Conservation (phyloP, 2,329 filamentous ascomycete genomes). For the Curvularia sp. region DNA sequence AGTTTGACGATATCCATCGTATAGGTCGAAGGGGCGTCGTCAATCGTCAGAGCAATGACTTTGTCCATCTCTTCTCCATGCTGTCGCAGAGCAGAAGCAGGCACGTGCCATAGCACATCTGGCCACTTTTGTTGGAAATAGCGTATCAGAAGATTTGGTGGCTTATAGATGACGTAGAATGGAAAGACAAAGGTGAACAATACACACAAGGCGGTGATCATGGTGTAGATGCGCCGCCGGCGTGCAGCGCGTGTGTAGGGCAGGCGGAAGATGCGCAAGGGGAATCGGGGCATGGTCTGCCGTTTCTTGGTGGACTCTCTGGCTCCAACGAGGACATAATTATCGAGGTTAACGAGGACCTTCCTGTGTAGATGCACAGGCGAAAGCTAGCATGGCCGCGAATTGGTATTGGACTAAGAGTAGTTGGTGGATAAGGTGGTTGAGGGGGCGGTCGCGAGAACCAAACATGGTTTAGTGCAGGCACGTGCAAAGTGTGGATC, state of each 20-base stretch:
- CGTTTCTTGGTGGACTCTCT: neutral
- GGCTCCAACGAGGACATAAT: neutral
- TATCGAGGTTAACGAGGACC: slow-evolving; percentile 3
- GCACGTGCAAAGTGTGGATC: slow-evolving; percentile 18
- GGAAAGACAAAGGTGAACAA: slow-evolving; percentile 42
- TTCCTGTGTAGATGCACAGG: neutral
- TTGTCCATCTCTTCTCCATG: slow-evolving; percentile 54
- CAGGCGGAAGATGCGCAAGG: slow-evolving; percentile 45
- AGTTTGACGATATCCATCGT: slow-evolving; percentile 74
- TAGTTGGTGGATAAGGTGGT: slow-evolving; percentile 5
- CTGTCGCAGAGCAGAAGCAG: slow-evolving; percentile 44
- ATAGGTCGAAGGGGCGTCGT: slow-evolving; percentile 79
- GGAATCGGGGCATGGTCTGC: slow-evolving; percentile 36
- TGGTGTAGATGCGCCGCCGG: slow-evolving; percentile 47
- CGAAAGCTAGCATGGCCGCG: neutral
- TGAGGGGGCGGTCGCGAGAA: slow-evolving; percentile 12
- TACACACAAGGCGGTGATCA: slow-evolving; percentile 42
- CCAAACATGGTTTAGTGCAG: slow-evolving; percentile 14
- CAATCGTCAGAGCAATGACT: slow-evolving; percentile 82
- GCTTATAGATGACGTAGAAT: slow-evolving; percentile 78
- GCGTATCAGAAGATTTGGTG: slow-evolving; percentile 72
- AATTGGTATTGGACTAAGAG: neutral
- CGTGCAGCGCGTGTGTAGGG: slow-evolving; percentile 48
- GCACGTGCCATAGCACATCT: slow-evolving; percentile 77
- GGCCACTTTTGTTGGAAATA: slow-evolving; percentile 76